Evolutionary conservation across 768 basidiomycete genomes (phyloP).

Genomic region (Tulasnella sp.): DNA sequence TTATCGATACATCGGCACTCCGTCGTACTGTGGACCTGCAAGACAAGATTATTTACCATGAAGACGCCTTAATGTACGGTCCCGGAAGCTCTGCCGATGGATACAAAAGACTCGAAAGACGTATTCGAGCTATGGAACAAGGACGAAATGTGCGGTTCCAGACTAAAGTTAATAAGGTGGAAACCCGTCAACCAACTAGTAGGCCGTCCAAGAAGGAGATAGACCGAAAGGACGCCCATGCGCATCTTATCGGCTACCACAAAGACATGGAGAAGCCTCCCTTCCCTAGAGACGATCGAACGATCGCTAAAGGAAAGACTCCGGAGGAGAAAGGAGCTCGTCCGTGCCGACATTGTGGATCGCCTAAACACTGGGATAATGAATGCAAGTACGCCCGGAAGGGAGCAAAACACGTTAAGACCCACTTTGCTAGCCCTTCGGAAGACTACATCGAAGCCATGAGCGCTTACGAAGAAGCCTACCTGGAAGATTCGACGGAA

Average conservation of each 20-base stretch:
- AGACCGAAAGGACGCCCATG: neutral
- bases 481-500: constrained; percentile 13
- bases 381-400: constrained; percentile 25
- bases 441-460: constrained; percentile 20
- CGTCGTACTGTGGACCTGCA: neutral
- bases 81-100: neutral
- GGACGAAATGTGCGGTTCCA: neutral
- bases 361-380: constrained; percentile 27
- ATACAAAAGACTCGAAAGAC: neutral
- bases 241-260: constrained; percentile 6
- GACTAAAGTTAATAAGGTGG: neutral
- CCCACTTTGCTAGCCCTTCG: constrained; percentile 13
- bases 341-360: constrained; percentile 28
- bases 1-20: constrained; percentile 10
- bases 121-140: neutral
- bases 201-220: no score
- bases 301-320: constrained; percentile 15
- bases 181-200: no score
- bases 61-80: neutral
- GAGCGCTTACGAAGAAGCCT: constrained; percentile 23
- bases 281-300: constrained; percentile 22
- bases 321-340: constrained; percentile 21
- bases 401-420: constrained; percentile 17
- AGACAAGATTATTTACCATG: neutral
- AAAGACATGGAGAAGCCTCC: constrained; percentile 12